Base-by-base conservation (phyloP, 371 early-diverging fungal genomes). In the Mucor plumbeus region DNA sequence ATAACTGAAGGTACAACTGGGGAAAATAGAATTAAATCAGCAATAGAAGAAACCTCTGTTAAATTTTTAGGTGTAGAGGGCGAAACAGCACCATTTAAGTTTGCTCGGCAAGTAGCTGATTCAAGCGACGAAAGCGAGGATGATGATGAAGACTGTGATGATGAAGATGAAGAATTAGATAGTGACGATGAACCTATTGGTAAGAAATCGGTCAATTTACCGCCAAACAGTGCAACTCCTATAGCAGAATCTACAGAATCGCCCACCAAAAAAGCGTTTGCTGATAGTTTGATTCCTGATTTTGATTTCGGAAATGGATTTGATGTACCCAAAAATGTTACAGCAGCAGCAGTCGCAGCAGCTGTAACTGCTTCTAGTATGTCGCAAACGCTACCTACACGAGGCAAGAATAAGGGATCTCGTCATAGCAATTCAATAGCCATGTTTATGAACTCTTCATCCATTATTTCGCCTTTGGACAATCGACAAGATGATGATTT, bases 281-380 rank as follows among this genome's bases (percentile, higher is more conserved):
- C 69, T 2, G 71, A 79, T 33, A 65, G 66, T 14, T 58, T 78
- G 15, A 79, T 81, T 53, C 82, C 79, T 33, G 82, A 81, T 62
- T 81, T 81, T 61, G 82, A 81, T 43, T 81, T 81, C 69, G 82
- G 81, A n/a, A 81, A 81, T 50, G 78, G 81, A 7, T 78, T 81
- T 58, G 81, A 81, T 63, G 76, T 80, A 7, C 69, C 79, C 10
- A 69, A 66, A 31, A 59, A 67, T 59, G 55, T 64, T 8, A 54
- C 69, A 33, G 67, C 65, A 54, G 65, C 71, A 33, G 62, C 71
- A 44, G 64, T 60, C n/a, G 55, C 71, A 56, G 65, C 75, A 36
- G 55, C 68, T 19, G 64, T 63, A 31, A 63, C 41, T 38, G 40
- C 66, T 21, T 44, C 66, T 6, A 40, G 33, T 40, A 34, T 54